Base-by-base conservation (phyloP, 2,329 filamentous ascomycete species). In the Pestalotiopsis fici region DNA sequence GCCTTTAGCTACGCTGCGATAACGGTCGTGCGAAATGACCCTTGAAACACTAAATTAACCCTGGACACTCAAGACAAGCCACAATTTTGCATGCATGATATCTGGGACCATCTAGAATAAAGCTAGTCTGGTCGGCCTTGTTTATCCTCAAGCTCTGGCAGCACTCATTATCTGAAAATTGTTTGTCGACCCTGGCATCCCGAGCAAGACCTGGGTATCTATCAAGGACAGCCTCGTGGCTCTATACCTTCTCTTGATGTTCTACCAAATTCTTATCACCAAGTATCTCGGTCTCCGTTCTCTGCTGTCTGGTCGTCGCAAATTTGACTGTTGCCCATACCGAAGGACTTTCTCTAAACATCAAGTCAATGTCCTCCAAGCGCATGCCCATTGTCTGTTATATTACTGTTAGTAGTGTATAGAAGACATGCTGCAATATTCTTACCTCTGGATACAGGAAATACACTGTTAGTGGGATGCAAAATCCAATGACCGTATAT, bases 381-480 rank as follows among this genome's bases (percentile, higher is more conserved):
- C 79, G 83, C 68, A 81, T 81, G 6, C 83, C 83, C 82, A 83
- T 85, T 23, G 83, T 85, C 75, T 50, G 18, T n/a, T n/a, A 6
- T n/a, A 23, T n/a, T 21, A 7, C 9, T 12, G 43, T 50, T 23
- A 50, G 43, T 23, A 4, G 43, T 50, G 43, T 18, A 11, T 6
- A n/a, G 15, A 1, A n/a, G n/a, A 15, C 18, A 18, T 50, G 43
- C n/a, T 50, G n/a, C n/a, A 6, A 23, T 9, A 50, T 11, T n/a
- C 43, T 50, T 9, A 23, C 43, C 43, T 83, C 81, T 4, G 84
- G 83, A 77, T 79, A 85, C 65, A 82, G 72, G 73, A 84, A 78
- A 74, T 77, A 83, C 31, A 85, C 82, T 4, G 78, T 73, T 15
- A 83, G 68, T 3, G 83, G 80, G 35, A 86, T 81, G 73, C 80